These are phyloP conservation scores for Tuber melanosporum DNA, from an alignment of 495 filamentous ascomycete species.

Conservation along the genomic window DNA sequence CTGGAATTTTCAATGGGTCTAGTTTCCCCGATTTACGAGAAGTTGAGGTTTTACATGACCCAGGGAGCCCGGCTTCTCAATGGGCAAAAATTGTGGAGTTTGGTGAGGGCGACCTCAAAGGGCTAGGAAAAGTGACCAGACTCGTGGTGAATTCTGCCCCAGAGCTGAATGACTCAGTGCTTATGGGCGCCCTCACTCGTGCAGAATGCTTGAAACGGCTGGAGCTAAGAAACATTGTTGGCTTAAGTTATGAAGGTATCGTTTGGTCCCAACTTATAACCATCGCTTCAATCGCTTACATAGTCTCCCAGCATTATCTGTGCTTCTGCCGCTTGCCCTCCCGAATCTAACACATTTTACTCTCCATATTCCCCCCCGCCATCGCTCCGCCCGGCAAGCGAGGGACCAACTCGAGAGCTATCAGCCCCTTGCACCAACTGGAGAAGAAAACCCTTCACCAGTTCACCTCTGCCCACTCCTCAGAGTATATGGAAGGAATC, in stretches of 20 bases:
- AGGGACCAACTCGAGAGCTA: slow-evolving; percentile 20
- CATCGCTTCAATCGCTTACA: neutral
- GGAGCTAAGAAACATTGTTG: slow-evolving; percentile 33
- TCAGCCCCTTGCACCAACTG: slow-evolving; percentile 18
- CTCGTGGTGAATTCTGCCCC: slow-evolving; percentile 33
- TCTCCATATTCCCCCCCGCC: slow-evolving; percentile 29
- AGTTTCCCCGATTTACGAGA: slow-evolving; percentile 37
- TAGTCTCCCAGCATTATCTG: slow-evolving; percentile 20
- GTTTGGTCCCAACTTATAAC: neutral
- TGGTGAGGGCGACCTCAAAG: slow-evolving; percentile 21
- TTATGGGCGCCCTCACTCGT: slow-evolving; percentile 35
- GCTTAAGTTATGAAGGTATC: slow-evolving; percentile 32
- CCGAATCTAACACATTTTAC: slow-evolving; percentile 41
- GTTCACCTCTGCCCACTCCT: slow-evolving; percentile 40
- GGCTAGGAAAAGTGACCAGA: slow-evolving; percentile 35
- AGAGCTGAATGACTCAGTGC: slow-evolving; percentile 37
- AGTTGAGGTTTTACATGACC: slow-evolving; percentile 33
- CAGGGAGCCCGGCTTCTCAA: slow-evolving; percentile 8
- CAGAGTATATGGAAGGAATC: slow-evolving; percentile 37
- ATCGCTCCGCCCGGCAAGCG: slow-evolving; percentile 16
- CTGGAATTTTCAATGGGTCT: slow-evolving; percentile 41
- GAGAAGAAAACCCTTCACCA: slow-evolving; percentile 9
- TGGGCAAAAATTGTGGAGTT: slow-evolving; percentile 12
- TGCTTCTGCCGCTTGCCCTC: slow-evolving; percentile 37
- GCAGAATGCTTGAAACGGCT: slow-evolving; percentile 33